Evolutionary conservation across 2,329 filamentous ascomycete species (phyloP), one percentile per base, ranked within the genome.

Genomic region (Aspergillus unguis): DNA sequence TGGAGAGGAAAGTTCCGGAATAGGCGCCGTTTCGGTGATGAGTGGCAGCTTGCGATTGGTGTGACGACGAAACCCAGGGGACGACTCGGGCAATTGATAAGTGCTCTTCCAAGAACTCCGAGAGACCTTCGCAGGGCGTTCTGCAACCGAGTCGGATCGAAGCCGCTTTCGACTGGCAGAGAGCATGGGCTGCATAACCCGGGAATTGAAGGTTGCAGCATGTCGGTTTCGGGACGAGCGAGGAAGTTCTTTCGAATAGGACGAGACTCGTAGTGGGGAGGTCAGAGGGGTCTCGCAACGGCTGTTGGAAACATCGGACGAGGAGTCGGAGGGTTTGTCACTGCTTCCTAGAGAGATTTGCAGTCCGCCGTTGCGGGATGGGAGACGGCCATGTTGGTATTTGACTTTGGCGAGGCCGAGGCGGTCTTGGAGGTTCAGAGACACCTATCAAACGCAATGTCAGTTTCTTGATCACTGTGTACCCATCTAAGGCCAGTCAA

Each of bases 351-450:
- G 77, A 79, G 59, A 78, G 77, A 50, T 85, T 79, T 63, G 87
- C 82, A 74, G 86, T 88, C 62, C 85, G 82, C 74, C 87, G 84
- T 68, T 92, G 84, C 68, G 91, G 83, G 68, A 92, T 80, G 94
- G 89, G 74, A 96, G 88, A 86, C 91, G 95, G 70, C 92, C 92
- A 76, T 95, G 88, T 75, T 95, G 91, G 62, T 94, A 91, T 77
- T 97, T 97, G 82, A 96, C 94, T 73, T 95, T 94, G 69, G 94
- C 94, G 59, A 97, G 84, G 54, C 94, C 92, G 55, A 99, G 85
- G 58, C 92, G 90, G 77, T 95, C 91, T 76, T 97, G 91, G 50
- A 99, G 80, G 66, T 88, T 88, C 70, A 92, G 83, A 64, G 92
- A 94, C 78, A 99, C 95, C 94, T 97, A 69, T 50, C 65, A 23